A percentile compares a stretch with the other conserved stretches of the same genome.
phyloP scores from a whole-genome alignment of 2,329 filamentous ascomycete species.

The Penicillium sp. region DNA sequence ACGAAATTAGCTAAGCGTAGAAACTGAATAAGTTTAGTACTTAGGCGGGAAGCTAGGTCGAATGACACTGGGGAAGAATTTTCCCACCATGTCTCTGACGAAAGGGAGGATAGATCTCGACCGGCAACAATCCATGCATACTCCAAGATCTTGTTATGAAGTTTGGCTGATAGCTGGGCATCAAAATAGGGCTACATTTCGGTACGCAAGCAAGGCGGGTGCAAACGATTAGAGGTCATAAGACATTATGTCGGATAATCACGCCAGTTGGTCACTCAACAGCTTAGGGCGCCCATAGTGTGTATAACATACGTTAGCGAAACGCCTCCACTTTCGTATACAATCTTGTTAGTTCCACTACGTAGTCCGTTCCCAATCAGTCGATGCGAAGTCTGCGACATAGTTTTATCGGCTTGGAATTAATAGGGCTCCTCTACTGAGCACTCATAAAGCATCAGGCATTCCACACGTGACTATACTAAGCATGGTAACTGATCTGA shows the following conservation, averaged over 20 bases:
- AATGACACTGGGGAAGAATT: background rate
- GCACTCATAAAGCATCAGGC: too few relatives aligned
- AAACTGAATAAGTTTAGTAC: background rate
- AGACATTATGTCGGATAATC: background rate
- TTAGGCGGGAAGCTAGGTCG: background rate
- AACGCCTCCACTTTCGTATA: too few relatives aligned
- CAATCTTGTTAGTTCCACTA: too few relatives aligned
- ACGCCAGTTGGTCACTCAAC: background rate
- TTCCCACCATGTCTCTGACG: background rate
- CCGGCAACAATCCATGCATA: background rate
- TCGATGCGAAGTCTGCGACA: too few relatives aligned
- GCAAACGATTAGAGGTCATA: background rate
- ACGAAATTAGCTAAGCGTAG: background rate
- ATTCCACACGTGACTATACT: too few relatives aligned
- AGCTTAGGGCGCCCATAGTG: too few relatives aligned
- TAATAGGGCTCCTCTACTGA: too few relatives aligned
- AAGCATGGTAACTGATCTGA: too few relatives aligned
- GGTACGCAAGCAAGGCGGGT: background rate
- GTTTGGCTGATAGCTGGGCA: background rate
- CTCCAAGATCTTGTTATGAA: background rate
- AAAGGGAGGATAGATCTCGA: background rate
- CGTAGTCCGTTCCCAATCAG: too few relatives aligned
- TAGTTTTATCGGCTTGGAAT: too few relatives aligned
- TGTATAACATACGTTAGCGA: too few relatives aligned
- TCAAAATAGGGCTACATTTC: background rate